Evolutionary conservation across 2,329 filamentous ascomycete species (phyloP).

Genomic region (Triangularia setosa): DNA sequence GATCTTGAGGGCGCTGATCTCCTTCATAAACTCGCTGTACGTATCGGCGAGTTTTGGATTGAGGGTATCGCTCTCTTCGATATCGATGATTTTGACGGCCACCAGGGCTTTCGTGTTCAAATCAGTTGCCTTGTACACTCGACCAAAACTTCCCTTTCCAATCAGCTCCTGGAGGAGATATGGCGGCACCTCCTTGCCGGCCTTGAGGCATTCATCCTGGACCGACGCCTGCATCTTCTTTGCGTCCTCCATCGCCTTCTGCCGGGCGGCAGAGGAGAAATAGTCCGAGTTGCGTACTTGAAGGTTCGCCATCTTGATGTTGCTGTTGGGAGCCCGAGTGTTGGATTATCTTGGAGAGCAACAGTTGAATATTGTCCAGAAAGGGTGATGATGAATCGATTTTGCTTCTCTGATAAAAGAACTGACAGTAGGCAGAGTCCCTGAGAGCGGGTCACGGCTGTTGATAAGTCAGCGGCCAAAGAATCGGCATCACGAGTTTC

Average conservation of each 20-base stretch:
- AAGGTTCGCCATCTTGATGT: constrained; percentile 30
- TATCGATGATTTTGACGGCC: constrained; percentile 77
- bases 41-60: constrained; percentile 63
- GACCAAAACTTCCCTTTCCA: constrained; percentile 64
- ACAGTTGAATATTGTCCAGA: background rate
- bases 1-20: constrained; percentile 65
- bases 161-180: constrained; percentile 63
- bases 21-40: constrained; percentile 66
- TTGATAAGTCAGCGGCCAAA: background rate
- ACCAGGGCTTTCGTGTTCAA: constrained; percentile 46
- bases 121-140: constrained; percentile 59
- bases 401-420: background rate
- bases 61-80: constrained; percentile 69
- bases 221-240: constrained; percentile 58
- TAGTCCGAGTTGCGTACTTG: constrained; percentile 31
- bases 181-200: constrained; percentile 52
- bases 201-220: constrained; percentile 53
- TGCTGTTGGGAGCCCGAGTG: background rate
- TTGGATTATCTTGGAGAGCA: background rate
- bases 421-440: background rate
- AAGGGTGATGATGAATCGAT: too few relatives aligned
- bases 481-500: background rate
- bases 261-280: constrained; percentile 29
- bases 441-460: background rate
- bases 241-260: constrained; percentile 59